Base-by-base conservation (phyloP, 179 eudicot genomes). In the Silene coronaria region DNA sequence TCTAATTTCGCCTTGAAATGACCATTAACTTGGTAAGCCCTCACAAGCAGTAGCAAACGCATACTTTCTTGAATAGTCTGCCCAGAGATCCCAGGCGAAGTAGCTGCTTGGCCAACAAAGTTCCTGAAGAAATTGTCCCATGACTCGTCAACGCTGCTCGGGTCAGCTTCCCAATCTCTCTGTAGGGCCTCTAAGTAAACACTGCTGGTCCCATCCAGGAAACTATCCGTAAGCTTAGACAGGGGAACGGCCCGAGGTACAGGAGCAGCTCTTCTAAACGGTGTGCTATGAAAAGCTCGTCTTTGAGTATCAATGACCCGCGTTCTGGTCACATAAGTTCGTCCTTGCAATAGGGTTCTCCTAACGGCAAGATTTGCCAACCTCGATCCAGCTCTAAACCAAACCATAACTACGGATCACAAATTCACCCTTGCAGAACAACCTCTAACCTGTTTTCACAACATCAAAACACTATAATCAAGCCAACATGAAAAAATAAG, bases 41-140 rank as follows among this genome's bases (percentile, higher is more conserved):
- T 89, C 68, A 94, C 92, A 38, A 92, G 87, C 80, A 92, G 72
- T 74, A 94, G 65, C 77, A 94, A 72, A 42, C 92, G 82, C 98
- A 94, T 94, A 71, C 97, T 92, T 84, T 94, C 98, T 73, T 94
- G 98, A 75, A 94, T 92, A 24, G 98, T 89, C 74, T 94, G 97
- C 17, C 97, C 95, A 0, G 98, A 94, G 64, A 90, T 86, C 26
- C 96, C 98, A 6, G 80, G 80, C 2, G 91, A 92, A 0, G 92
- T 84, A 53, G 91, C 66, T 0, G 96, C 93, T 84, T 90, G 97
- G 24, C 98, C 98, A 73, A 91, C 94, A 85, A 94, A 94, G 73
- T 94, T 94, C 68, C 91, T 82, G 75, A 94, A 94, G 82, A 94
- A 94, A 75, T 92, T 94, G 74, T 94, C 98, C 98, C 98, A 94